Evolutionary conservation across 2,329 filamentous ascomycete genomes (phyloP).

Genomic region (Lachnellula occidentalis): DNA sequence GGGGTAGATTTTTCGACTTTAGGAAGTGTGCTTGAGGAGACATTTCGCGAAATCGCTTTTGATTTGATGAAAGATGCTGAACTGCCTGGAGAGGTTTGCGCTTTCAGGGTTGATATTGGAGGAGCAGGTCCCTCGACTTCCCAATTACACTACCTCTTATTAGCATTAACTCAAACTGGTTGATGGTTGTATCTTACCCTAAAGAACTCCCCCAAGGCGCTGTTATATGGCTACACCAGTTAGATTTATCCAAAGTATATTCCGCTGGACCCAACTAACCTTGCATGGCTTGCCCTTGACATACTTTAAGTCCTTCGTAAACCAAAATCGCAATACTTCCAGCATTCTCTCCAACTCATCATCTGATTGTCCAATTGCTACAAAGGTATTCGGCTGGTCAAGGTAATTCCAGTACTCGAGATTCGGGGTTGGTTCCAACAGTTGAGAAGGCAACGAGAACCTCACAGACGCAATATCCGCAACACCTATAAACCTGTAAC

Average conservation of each 20-base stretch:
- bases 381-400: slow-evolving; percentile 87
- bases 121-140: slow-evolving; percentile 77
- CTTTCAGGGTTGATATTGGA: slow-evolving; percentile 41
- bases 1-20: slow-evolving; percentile 4
- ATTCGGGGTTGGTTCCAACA: slow-evolving; percentile 93
- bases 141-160: slow-evolving; percentile 73
- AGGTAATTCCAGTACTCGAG: slow-evolving; percentile 99
- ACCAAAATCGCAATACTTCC: slow-evolving; percentile 93
- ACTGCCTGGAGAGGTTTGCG: slow-evolving; percentile 16
- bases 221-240: slow-evolving; percentile 71
- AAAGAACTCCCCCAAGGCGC: slow-evolving; percentile 94
- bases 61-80: slow-evolving; percentile 29
- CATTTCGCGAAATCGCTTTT: slow-evolving; percentile 18
- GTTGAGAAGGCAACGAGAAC: slow-evolving; percentile 91
- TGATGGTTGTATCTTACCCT: slow-evolving; percentile 51
- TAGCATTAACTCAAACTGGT: neutral
- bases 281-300: slow-evolving; percentile 98
- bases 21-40: slow-evolving; percentile 18
- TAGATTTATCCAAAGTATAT: neutral
- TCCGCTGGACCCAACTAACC: neutral
- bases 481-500: slow-evolving; percentile 82
- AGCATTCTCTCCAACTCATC: slow-evolving; percentile 91
- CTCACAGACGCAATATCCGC: slow-evolving; percentile 91
- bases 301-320: slow-evolving; percentile 98
- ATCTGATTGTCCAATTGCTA: slow-evolving; percentile 78